Evolutionary conservation across 345 rosid genomes (phyloP).

Genomic region (Clarkia xantiana): DNA sequence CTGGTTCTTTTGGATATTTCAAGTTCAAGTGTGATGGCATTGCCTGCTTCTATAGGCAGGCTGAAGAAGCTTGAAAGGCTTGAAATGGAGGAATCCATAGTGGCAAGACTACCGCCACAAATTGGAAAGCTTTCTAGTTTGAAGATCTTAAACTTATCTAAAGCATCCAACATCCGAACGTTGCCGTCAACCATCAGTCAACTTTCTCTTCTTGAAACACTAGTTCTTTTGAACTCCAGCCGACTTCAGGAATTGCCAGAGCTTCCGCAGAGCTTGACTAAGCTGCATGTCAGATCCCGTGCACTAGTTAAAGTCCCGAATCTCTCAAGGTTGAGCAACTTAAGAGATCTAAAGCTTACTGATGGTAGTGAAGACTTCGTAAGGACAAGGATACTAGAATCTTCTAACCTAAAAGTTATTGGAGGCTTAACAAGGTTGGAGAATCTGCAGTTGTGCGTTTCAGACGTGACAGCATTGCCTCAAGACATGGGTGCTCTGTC

Average conservation of each 20-base stretch:
- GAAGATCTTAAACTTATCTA: not conserved
- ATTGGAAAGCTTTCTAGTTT: not conserved
- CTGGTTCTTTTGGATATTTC: not conserved
- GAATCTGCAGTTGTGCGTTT: not conserved
- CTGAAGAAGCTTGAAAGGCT: constrained; percentile 1
- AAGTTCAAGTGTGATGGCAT: not conserved
- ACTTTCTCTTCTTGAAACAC: not conserved
- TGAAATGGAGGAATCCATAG: not conserved
- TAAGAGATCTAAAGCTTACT: not conserved
- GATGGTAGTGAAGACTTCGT: not conserved
- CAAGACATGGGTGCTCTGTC: not conserved
- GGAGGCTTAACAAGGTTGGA: not conserved
- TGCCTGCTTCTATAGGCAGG: not conserved
- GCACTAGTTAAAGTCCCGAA: not conserved
- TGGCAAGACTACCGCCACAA: not conserved
- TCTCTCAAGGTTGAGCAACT: constrained; percentile 1
- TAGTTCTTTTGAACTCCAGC: not conserved
- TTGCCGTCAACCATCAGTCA: not conserved
- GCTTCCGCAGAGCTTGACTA: constrained; percentile 1
- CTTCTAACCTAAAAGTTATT: not conserved
- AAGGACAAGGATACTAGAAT: not conserved
- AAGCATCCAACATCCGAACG: not conserved
- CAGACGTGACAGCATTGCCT: not conserved
- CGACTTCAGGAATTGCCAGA: not conserved
- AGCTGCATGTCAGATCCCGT: not conserved